A percentile compares a stretch with the other conserved stretches of the same genome.
These are phyloP conservation scores for Neonectria neomacrospora DNA, from an alignment of 2,329 filamentous ascomycete species.

Conservation along the genomic window DNA sequence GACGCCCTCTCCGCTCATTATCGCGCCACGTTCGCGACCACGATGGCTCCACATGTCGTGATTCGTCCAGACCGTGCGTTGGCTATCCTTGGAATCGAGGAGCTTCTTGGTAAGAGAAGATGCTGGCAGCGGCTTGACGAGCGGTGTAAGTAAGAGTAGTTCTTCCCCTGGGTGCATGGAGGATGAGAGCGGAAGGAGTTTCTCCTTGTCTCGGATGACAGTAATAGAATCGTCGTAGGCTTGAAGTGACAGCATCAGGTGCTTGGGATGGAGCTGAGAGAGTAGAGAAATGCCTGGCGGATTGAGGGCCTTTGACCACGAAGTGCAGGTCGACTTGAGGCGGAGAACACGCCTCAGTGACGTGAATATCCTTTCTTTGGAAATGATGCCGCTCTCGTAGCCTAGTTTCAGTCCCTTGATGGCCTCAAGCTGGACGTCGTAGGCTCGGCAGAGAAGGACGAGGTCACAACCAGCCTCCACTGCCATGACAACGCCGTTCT, in stretches of 20 bases:
- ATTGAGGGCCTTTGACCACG: constrained; percentile 91
- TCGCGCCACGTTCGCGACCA: constrained; percentile 65
- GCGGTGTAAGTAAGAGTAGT: constrained; percentile 85
- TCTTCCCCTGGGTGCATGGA: constrained; percentile 88
- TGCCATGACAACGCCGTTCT: constrained; percentile 96
- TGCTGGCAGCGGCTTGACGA: constrained; percentile 92
- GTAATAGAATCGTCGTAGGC: constrained; percentile 95
- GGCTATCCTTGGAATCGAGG: constrained; percentile 62
- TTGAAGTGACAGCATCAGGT: constrained; percentile 82
- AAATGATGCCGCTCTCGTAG: constrained; percentile 89
- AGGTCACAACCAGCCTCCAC: constrained; percentile 96
- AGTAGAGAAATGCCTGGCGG: constrained; percentile 82
- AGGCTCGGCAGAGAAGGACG: constrained; percentile 87
- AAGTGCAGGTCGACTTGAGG: constrained; percentile 87
- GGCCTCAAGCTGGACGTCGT: constrained; percentile 89
- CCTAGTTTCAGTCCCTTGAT: constrained; percentile 90
- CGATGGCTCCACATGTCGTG: constrained; percentile 69
- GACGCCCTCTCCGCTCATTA: constrained; percentile 93
- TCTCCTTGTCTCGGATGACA: constrained; percentile 89
- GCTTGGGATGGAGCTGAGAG: constrained; percentile 82
- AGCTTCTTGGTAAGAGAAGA: constrained; percentile 83
- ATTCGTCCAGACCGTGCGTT: constrained; percentile 49
- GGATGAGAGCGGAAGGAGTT: constrained; percentile 82
- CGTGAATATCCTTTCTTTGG: constrained; percentile 79
- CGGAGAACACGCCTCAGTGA: constrained; percentile 82